Percentiles rank a stretch among this genome's conserved stretches.
Conservation (phyloP, 805 yeast species). For the Yamadazyma sp. region DNA sequence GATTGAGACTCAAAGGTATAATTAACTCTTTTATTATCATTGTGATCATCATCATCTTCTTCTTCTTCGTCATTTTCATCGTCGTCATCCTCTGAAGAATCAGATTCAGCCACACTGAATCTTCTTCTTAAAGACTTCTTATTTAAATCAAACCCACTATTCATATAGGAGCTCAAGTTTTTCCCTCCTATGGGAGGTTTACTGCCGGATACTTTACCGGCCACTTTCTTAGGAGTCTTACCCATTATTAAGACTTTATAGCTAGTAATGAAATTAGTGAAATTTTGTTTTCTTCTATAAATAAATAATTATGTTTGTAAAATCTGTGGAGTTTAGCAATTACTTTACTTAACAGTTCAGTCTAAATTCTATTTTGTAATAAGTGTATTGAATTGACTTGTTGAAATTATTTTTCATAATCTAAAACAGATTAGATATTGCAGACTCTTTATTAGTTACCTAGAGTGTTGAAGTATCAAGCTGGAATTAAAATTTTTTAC, state of each 20-base stretch:
- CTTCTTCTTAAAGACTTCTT: slow-evolving; percentile 18
- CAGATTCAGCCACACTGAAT: slow-evolving; percentile 34
- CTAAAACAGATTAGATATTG: too few relatives aligned
- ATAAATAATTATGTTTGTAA: too few relatives aligned
- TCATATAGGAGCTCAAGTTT: slow-evolving; percentile 24
- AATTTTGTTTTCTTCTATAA: too few relatives aligned
- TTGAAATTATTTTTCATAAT: too few relatives aligned
- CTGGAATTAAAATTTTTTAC: too few relatives aligned
- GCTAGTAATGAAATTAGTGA: too few relatives aligned
- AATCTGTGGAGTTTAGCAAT: too few relatives aligned
- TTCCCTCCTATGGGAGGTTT: slow-evolving; percentile 27
- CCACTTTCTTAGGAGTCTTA: slow-evolving; percentile 13
- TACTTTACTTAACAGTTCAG: too few relatives aligned
- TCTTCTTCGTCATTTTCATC: slow-evolving; percentile 9
- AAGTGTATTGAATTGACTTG: neutral
- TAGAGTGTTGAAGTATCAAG: too few relatives aligned
- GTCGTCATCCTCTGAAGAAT: slow-evolving; percentile 18
- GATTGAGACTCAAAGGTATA: slow-evolving; percentile 23
- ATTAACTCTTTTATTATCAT: neutral
- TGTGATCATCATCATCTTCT: slow-evolving; percentile 1
- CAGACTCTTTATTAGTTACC: too few relatives aligned
- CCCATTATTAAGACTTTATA: too few relatives aligned
- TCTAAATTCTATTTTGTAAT: neutral
- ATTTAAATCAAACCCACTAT: slow-evolving; percentile 11
- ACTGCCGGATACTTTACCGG: slow-evolving; percentile 2